Evolutionary conservation across 495 filamentous ascomycete species (phyloP), one percentile per base, ranked within the genome.

Genomic region (Neurospora cerealis): DNA sequence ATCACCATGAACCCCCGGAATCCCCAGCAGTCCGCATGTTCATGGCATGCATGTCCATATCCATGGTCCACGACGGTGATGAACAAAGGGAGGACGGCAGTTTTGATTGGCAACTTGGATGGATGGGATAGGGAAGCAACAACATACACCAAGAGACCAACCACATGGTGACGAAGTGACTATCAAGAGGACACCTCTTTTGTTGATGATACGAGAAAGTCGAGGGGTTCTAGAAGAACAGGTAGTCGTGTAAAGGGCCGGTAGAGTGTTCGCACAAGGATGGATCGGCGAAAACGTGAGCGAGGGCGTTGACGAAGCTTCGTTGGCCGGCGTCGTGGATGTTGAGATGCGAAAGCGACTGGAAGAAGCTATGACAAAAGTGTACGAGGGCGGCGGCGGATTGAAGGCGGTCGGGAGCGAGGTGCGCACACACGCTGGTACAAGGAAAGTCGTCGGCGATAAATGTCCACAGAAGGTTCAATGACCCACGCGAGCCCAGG

Each of bases 101-200:
- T 19, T 66, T 66, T 8, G 28, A 19, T 36, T 34, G 54, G 6
- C 28, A 19, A 19, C 15, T 19, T 66, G 54, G 54, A 66, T 10
- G 54, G 28, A 34, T 34, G 54, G 54, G 54, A 34, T 66, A 66
- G 54, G 28, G 54, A 66, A 34, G 54, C 0, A 17, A 66, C 28
- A 66, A 87, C 92, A 82, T 93, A 96, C 93, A 97, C 95, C 95
- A 98, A 89, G 93, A 93, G 76, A 97, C 81, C 81, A 98, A 91
- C 94, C 93, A 97, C 95, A 98, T 97, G 74, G 80, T 89, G 87
- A 76, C 75, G 39, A 76, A 66, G 34, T 70, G 40, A 73, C 17
- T 37, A 32, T 34, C 34, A 21, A 72, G 44, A 69, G 71, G n/a
- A 72, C 48, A 41, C 42, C 36, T 34, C 24, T 28, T 13, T 40